Evolutionary conservation across 2,329 filamentous ascomycete species (phyloP).

Genomic region (Trichoderma sp.): DNA sequence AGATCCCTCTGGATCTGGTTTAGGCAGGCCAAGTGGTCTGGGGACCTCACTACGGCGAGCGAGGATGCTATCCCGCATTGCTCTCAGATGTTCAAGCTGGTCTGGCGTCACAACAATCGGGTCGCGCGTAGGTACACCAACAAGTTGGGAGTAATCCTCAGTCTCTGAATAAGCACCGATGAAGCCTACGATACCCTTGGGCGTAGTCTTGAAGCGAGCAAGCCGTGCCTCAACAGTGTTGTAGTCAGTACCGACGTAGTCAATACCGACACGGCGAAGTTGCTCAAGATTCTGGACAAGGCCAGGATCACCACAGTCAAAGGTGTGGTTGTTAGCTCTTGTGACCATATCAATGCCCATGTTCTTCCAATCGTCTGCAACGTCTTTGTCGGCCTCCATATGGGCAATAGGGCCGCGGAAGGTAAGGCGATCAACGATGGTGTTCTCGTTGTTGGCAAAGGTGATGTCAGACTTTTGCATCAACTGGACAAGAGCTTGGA

Average conservation of each 20-base stretch:
- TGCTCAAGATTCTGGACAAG: conserved; percentile 11
- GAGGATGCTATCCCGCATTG: neutral
- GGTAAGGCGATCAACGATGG: conserved; percentile 12
- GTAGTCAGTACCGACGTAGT: conserved; percentile 8
- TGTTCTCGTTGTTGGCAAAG: conserved; percentile 16
- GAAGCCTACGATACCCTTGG: conserved; percentile 4
- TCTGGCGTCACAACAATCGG: neutral
- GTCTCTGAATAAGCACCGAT: conserved; percentile 5
- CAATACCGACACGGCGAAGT: conserved; percentile 4
- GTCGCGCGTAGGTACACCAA: neutral
- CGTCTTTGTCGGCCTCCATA: conserved; percentile 11
- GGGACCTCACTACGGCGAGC: neutral
- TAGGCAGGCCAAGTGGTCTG: neutral
- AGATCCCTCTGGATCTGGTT: neutral
- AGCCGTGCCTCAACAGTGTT: neutral
- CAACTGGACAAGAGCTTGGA: conserved; percentile 3
- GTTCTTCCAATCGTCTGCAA: conserved; percentile 1
- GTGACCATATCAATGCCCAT: conserved; percentile 17
- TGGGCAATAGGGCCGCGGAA: neutral
- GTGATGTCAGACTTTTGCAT: conserved; percentile 12
- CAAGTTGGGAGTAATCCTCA: neutral
- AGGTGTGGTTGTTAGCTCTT: conserved; percentile 5
- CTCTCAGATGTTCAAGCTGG: neutral
- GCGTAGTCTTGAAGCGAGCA: conserved; percentile 8
- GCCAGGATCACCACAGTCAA: conserved; percentile 1